Conservation (phyloP, 23 red algal genomes). For the Gracilariopsis chorda region DNA sequence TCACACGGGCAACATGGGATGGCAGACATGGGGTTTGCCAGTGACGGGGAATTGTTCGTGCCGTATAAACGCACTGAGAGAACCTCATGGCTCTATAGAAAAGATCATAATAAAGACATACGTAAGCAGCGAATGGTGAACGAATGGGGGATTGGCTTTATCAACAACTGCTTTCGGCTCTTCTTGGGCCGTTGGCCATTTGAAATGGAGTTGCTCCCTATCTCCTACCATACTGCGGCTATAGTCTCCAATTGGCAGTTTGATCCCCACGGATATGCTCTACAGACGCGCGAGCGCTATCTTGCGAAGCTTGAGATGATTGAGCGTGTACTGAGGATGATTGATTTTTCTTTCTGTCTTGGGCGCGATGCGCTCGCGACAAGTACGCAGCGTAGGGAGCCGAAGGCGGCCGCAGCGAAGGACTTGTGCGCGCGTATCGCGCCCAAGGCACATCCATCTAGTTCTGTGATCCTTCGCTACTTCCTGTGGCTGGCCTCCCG, state of each 20-base stretch:
- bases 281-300: neutral
- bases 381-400: too few species aligned
- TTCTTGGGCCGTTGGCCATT: constrained; percentile 27
- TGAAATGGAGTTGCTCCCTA: neutral
- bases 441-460: too few species aligned
- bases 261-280: neutral
- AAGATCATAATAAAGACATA: neutral
- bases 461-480: too few species aligned
- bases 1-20: neutral
- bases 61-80: constrained; percentile 25
- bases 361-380: too few species aligned
- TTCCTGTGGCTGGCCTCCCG: too few species aligned
- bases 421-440: too few species aligned
- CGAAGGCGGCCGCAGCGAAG: too few species aligned
- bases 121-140: constrained; percentile 28
- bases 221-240: neutral
- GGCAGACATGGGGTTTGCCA: constrained; percentile 27
- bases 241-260: neutral
- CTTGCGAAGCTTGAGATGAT: neutral
- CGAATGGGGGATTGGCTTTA: constrained; percentile 37
- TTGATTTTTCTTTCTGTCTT: too few species aligned
- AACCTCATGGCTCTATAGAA: neutral
- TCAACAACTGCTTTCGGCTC: constrained; percentile 15
- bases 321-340: too few species aligned
- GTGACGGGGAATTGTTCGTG: neutral